These are phyloP conservation scores for Fusarium compactum DNA, from an alignment of 2,329 filamentous ascomycete species.

Conservation along the genomic window DNA sequence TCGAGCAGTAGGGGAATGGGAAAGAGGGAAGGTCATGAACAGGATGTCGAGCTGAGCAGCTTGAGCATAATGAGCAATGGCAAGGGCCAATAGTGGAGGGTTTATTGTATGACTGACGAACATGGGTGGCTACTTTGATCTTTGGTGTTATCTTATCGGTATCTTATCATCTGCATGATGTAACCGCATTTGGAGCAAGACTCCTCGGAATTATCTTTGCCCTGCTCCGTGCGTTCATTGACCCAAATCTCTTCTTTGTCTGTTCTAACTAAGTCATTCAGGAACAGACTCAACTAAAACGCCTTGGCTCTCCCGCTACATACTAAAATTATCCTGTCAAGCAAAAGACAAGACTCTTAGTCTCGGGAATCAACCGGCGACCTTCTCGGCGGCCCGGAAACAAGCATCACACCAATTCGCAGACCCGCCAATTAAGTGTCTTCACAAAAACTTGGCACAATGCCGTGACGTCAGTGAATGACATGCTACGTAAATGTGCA, in stretches of 20 bases:
- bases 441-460: slow-evolving; percentile 26
- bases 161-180: background rate
- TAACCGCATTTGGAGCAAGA: background rate
- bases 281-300: background rate
- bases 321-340: slow-evolving; percentile 30
- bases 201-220: background rate
- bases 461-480: background rate
- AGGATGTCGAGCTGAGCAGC: background rate
- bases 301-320: background rate
- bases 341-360: slow-evolving; percentile 13
- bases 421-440: slow-evolving; percentile 6
- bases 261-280: background rate
- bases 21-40: background rate
- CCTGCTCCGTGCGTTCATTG: background rate
- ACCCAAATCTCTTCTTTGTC: no score
- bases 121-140: background rate
- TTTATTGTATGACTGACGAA: background rate
- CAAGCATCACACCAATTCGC: slow-evolving; percentile 7
- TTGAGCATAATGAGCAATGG: background rate
- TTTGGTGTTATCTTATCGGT: background rate
- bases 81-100: background rate
- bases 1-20: background rate
- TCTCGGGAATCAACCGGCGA: slow-evolving; percentile 4
- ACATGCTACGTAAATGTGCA: slow-evolving; percentile 8
- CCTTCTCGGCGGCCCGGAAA: slow-evolving; percentile 5